Base-by-base conservation (phyloP, 2,329 filamentous ascomycete genomes). In the Blastomyces emzantsi region DNA sequence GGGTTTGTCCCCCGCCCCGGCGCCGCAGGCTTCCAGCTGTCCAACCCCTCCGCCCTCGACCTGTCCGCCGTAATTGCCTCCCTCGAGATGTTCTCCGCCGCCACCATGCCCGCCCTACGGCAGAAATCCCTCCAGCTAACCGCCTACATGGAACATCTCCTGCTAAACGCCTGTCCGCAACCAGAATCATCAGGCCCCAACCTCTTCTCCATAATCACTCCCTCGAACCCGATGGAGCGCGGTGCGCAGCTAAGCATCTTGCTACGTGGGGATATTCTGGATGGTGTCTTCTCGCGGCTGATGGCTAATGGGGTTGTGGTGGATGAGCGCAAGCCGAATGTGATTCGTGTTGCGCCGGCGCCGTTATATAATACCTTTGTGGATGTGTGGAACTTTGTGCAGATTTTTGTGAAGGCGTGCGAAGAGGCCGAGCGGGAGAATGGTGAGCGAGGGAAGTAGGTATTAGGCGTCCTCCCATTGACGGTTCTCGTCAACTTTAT, bases 261-360 rank as follows among this genome's bases (percentile, higher is more conserved):
- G 60, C 79, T 96, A 22, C 77, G 82, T 22, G 81, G 84, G 0
- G 90, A 88, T 0, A 71, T 94, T 61, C 76, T 96, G 63, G 90
- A 93, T n/a, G 72, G 72, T 7, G 85, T 95, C 2, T 81, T 85
- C 64, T 77, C 79, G 54, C 81, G 81, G 36, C 74, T 96, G 36
- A 85, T 90, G 68, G 81, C 84, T 15, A 82, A 84, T 1, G 89
- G 88, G 0, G 86, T 94, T 2, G 83, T 95, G 0, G 86, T 90
- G 47, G 92, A 96, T 72, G 89, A 94, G 81, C 81, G 92, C 64
- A 90, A 90, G 74, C 92, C 92, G 1, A 87, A 92, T 72, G 92
- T 96, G 19, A 87, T 96, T 60, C 81, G 92, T 1, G 86, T 95
- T 1, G 90, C 92, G 1, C 92, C 92, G 1, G 88, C 89, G 52